Conservation (phyloP, 1,284 basidiomycete genomes). For the Ganoderma meredithae region DNA sequence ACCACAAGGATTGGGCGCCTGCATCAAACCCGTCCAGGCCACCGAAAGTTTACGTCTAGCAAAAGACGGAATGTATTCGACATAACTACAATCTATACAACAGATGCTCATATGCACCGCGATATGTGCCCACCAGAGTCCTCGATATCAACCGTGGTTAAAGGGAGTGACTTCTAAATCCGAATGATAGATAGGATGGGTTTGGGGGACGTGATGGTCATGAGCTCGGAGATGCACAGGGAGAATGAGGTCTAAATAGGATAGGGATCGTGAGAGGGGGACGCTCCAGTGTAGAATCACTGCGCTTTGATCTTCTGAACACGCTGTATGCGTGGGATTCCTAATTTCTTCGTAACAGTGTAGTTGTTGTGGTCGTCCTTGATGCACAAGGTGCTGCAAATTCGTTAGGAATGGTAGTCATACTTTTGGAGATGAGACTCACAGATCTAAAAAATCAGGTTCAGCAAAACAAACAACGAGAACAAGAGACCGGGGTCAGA, state of each 20-base stretch:
- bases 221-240: neutral
- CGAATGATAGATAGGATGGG: neutral
- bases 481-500: conserved; percentile 17
- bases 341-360: conserved; percentile 46
- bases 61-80: neutral
- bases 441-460: conserved; percentile 53
- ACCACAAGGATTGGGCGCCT: neutral
- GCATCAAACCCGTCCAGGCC: neutral
- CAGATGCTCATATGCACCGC: neutral
- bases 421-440: conserved; percentile 31
- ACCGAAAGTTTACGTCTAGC: neutral
- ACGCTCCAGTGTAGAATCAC: conserved; percentile 9
- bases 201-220: conserved; percentile 4
- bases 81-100: neutral
- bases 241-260: neutral
- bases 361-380: conserved; percentile 65
- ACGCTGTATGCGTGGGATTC: conserved; percentile 50
- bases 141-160: neutral
- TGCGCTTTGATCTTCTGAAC: conserved; percentile 34
- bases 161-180: neutral
- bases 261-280: neutral
- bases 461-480: conserved; percentile 9
- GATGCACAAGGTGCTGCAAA: conserved; percentile 57
- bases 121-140: neutral
- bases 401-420: neutral